Base-by-base conservation (phyloP, 2,329 filamentous ascomycete genomes). In the Ceratocystis papillata region DNA sequence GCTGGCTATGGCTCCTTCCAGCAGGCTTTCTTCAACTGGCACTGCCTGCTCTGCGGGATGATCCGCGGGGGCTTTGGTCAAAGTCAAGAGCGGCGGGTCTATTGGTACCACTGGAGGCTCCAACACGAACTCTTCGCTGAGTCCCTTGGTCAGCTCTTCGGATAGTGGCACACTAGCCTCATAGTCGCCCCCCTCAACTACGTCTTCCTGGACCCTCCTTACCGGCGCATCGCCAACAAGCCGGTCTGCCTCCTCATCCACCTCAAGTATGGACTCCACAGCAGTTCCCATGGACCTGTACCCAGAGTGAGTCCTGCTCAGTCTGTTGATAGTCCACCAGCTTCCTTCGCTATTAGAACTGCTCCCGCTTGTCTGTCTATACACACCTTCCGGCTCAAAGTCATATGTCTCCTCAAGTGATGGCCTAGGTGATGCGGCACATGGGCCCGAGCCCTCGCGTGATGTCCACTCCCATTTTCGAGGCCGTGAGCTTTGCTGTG, bases 281-380 rank as follows among this genome's bases (percentile, higher is more conserved):
- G 53, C 53, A 4, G 53, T 57, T 17, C 53, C 53, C 53, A 57
- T 57, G 22, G 53, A 57, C 20, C 53, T 20, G 2, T 57, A 57
- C 22, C 53, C 53, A 30, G 53, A 57, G 30, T 57, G 53, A 57
- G 53, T 30, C 53, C 53, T 28, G 53, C 53, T 57, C 28, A 57
- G 53, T 57, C 53, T 57, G 53, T 57, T 57, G 22, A 8, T 33
- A 17, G 12, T 30, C 53, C 53, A 57, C 53, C 53, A 57, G 28
- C 53, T 57, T 7, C 53, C 53, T 28, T 57, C 53, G 28, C 53
- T 57, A 17, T 57, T 57, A 7, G 28, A 57, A 12, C 53, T 57
- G 28, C 53, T 57, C 15, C 53, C 53, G 53, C 53, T 57, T 7
- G 53, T 7, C 53, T 57, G 53, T 33, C 53, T 57, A 28, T 57